A percentile compares a stretch with the other conserved stretches of the same genome.
phyloP scores from a whole-genome alignment of 2,329 filamentous ascomycete genomes.

The Pseudopyrenochaeta lycopersici region DNA sequence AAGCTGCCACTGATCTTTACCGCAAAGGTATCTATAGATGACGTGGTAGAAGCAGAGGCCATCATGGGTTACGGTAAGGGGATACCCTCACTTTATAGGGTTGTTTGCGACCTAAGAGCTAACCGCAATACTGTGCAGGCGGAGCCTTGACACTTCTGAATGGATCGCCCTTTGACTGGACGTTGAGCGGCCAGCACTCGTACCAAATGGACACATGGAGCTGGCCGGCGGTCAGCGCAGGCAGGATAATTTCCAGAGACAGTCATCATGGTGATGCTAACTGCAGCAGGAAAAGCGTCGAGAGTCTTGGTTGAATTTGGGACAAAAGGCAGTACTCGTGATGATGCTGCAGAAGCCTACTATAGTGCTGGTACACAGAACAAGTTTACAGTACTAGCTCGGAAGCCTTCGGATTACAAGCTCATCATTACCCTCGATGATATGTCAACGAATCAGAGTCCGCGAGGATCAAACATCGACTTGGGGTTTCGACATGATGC shows the following conservation, averaged over 20 bases:
- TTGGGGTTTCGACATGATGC: constrained; percentile 48
- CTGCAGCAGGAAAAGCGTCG: constrained; percentile 31
- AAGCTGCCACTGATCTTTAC: not conserved
- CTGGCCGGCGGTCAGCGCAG: constrained; percentile 44
- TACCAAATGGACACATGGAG: constrained; percentile 52
- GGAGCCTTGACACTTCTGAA: constrained; percentile 52
- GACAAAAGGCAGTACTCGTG: constrained; percentile 33
- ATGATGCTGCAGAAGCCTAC: constrained; percentile 49
- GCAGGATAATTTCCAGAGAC: constrained; percentile 8
- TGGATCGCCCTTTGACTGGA: constrained; percentile 52
- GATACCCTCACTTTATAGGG: too few species aligned
- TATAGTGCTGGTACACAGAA: constrained; percentile 38
- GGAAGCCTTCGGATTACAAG: constrained; percentile 41
- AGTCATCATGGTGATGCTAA: not conserved
- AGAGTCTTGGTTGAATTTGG: constrained; percentile 45
- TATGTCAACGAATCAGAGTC: constrained; percentile 44
- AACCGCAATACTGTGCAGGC: constrained; percentile 19
- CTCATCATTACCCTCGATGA: constrained; percentile 42
- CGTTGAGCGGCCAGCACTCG: constrained; percentile 34
- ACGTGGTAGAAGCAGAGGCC: constrained; percentile 6
- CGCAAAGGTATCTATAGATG: not conserved
- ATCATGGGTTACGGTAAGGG: constrained; percentile 39
- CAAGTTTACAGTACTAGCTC: constrained; percentile 42
- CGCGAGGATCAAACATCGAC: constrained; percentile 40
- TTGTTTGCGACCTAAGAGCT: not conserved